Percentiles rank a stretch among this genome's conserved stretches.
phyloP scores from a whole-genome alignment of 139 green algal genomes.

The Picochlorum sp. region DNA sequence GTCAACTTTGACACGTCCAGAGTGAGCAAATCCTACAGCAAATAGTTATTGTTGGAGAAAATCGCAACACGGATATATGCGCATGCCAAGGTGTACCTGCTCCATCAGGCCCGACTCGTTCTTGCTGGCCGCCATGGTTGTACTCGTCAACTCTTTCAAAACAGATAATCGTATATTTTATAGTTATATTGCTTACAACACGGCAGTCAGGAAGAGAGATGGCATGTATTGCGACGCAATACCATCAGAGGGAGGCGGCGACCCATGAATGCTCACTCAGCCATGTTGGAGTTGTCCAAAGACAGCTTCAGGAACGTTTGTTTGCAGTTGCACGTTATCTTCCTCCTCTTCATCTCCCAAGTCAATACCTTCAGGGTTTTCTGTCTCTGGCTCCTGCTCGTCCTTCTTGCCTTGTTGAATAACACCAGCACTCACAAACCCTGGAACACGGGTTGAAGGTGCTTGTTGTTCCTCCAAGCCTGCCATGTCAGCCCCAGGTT shows the following conservation, averaged over 20 bases:
- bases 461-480: conserved; percentile 55
- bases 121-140: conserved; percentile 20
- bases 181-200: background rate
- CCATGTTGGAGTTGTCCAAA: conserved; percentile 42
- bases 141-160: background rate
- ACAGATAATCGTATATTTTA: conserved; percentile 7
- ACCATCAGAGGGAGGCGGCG: no score
- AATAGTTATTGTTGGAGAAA: background rate
- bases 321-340: conserved; percentile 44
- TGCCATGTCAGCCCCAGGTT: conserved; percentile 58
- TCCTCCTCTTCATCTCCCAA: conserved; percentile 59
- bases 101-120: conserved; percentile 24
- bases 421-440: conserved; percentile 74
- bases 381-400: background rate
- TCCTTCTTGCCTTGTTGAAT: conserved; percentile 44
- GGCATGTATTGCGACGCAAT: no score
- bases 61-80: background rate
- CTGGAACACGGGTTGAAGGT: conserved; percentile 41
- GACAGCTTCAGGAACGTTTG: conserved; percentile 76
- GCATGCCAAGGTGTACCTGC: conserved; percentile 16
- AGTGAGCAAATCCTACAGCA: conserved; percentile 72
- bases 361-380: conserved; percentile 94
- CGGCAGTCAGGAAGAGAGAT: no score
- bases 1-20: conserved; percentile 81
- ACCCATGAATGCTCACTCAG: conserved; percentile 7